Base-by-base conservation (phyloP, 176 grass and related monocot species). In the Aegilops tauschii region DNA sequence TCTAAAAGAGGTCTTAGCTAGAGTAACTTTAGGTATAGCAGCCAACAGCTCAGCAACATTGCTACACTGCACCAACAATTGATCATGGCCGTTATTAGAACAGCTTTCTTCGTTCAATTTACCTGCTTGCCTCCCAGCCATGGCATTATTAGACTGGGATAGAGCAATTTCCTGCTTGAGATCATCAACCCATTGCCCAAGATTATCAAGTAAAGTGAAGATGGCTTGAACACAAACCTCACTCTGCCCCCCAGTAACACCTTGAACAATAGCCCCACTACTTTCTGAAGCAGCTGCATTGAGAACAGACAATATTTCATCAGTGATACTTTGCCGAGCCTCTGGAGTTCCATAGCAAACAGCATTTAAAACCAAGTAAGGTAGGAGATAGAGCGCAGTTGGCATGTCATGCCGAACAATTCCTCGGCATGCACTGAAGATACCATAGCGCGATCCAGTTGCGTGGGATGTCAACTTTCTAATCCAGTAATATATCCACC, bases 121-220 rank as follows among this genome's bases (percentile, higher is more conserved):
- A 64, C 81, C 83, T 61, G 67, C 80, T 89, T 87, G 80, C 61
- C 58, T 95, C 79, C 88, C 78, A 82, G 76, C 83, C 63, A 73
- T 73, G 50, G 69, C 31, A 29, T 86, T 72, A 81, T 47, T 79
- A 88, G 86, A 85, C 72, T 96, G 96, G 69, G 92, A 94, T 44
- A 98, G 87, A 86, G 92, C 90, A 88, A 94, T 96, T 82, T 96
- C 84, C 79, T 98, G 96, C 83, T 91, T 98, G 65, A 98, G 85
- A 85, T 98, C 96, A 89, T 96, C 96, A 83, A 98, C 96, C 96
- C 96, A 96, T 74, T 98, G 93, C 56, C 92, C 96, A 59, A 98
- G 93, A 86, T 98, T 95, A 90, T 98, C 96, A 64, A 98, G 96
- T 63, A 98, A 88, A 84, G 96, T 98, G 74, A 98, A 98, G 74